Percentiles rank a stretch among this genome's conserved stretches.
Evolutionary conservation across 1,284 basidiomycete species (phyloP).

Genomic region (Tremellales sp.): DNA sequence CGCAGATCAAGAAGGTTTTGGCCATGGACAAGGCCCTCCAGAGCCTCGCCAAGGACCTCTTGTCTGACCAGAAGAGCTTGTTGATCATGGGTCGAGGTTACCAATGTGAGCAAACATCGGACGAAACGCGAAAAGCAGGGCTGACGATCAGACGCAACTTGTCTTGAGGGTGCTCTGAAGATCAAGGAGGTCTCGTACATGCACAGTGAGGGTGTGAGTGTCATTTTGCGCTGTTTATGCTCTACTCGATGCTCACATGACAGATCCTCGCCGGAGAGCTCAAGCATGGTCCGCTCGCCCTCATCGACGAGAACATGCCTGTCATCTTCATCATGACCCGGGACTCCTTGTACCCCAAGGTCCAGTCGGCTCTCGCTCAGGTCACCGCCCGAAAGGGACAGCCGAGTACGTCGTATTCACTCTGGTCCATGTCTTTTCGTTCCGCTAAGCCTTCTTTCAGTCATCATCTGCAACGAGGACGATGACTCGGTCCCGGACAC

Average conservation of each 20-base stretch:
- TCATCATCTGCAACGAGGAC: constrained; percentile 94
- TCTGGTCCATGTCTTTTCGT: neutral
- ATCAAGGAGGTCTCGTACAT: constrained; percentile 97
- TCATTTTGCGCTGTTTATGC: neutral
- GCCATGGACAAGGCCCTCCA: constrained; percentile 75
- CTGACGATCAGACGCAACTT: constrained; percentile 69
- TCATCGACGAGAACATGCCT: constrained; percentile 72
- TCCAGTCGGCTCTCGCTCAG: constrained; percentile 90
- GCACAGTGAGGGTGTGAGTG: constrained; percentile 71
- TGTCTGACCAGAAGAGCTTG: constrained; percentile 77
- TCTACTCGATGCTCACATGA: constrained; percentile 28
- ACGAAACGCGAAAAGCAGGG: neutral
- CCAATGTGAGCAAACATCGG: constrained; percentile 67
- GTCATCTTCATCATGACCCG: constrained; percentile 99
- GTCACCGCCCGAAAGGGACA: constrained; percentile 96
- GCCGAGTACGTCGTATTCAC: constrained; percentile 54
- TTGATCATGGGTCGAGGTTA: constrained; percentile 98
- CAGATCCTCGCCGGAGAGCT: constrained; percentile 92
- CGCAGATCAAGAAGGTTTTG: constrained; percentile 84
- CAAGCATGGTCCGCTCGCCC: constrained; percentile 95
- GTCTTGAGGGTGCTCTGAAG: constrained; percentile 96
- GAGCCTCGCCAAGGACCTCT: constrained; percentile 73
- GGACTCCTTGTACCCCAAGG: constrained; percentile 97
- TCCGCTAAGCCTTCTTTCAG: constrained; percentile 9
- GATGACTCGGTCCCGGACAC: constrained; percentile 70